phyloP scores from a whole-genome alignment of 1,284 basidiomycete species.

The Austropuccinia psidii region DNA sequence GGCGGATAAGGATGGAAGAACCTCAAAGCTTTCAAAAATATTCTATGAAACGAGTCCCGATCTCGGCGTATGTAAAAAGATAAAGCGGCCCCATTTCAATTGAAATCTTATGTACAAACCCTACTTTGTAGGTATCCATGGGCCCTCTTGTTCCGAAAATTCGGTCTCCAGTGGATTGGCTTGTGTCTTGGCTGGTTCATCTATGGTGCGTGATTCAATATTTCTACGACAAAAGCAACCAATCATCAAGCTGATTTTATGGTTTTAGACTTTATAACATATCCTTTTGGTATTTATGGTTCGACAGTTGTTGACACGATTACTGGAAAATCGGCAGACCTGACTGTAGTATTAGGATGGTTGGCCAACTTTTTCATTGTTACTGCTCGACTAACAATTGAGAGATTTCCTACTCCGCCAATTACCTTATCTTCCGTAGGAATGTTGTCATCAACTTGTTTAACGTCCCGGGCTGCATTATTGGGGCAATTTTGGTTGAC shows the following conservation, averaged over 20 bases:
- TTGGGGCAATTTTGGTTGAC: constrained; percentile 65
- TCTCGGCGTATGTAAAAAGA: constrained; percentile 37
- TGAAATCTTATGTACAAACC: not conserved
- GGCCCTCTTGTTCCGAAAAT: constrained; percentile 32
- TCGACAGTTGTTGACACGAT: constrained; percentile 67
- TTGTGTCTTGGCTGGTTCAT: constrained; percentile 36
- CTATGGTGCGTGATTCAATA: constrained; percentile 10
- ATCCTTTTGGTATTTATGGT: constrained; percentile 72
- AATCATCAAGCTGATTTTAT: not conserved
- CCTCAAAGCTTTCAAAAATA: constrained; percentile 43
- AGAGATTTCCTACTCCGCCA: not conserved
- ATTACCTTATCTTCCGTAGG: constrained; percentile 41
- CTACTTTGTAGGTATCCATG: constrained; percentile 29
- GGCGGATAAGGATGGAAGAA: constrained; percentile 46
- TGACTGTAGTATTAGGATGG: constrained; percentile 45
- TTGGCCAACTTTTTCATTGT: not conserved
- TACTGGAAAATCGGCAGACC: constrained; percentile 53
- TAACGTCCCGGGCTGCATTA: constrained; percentile 59
- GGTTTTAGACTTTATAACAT: constrained; percentile 38
- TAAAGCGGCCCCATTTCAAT: not conserved
- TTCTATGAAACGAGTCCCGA: constrained; percentile 42
- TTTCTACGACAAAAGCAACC: too few relatives aligned
- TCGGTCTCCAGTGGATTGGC: constrained; percentile 26
- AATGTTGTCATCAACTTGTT: constrained; percentile 50
- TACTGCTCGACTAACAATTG: not conserved